Percentiles rank a stretch among this genome's conserved stretches.
Evolutionary conservation across 306 rosid species (phyloP).

Genomic region (Acacia confusa): DNA sequence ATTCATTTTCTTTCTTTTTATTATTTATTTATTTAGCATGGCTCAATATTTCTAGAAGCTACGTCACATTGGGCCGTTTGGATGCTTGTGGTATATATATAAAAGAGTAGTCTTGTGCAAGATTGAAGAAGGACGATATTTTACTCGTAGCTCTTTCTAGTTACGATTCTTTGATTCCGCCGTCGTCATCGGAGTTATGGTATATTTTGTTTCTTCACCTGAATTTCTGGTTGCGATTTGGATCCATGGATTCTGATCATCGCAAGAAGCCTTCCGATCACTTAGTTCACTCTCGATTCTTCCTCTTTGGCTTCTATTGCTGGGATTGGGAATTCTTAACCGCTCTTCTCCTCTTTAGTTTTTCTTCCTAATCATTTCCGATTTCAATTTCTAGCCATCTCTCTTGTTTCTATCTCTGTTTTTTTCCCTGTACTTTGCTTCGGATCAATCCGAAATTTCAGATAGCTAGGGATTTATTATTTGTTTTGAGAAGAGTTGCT

Average conservation of each 20-base stretch:
- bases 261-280: slow-evolving; percentile 36
- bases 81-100: slow-evolving; percentile 19
- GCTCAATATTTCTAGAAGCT: slow-evolving; percentile 61
- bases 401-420: not conserved
- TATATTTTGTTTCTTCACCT: slow-evolving; percentile 29
- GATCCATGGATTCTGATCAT: slow-evolving; percentile 63
- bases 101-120: slow-evolving; percentile 36
- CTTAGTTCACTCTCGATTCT: slow-evolving; percentile 53
- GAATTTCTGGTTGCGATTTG: slow-evolving; percentile 8
- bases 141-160: not conserved
- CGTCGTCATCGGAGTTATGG: slow-evolving; percentile 51
- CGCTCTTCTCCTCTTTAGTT: slow-evolving; percentile 87
- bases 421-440: not conserved
- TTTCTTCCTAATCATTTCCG: not conserved
- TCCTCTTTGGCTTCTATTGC: slow-evolving; percentile 83
- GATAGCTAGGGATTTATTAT: not conserved
- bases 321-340: slow-evolving; percentile 97
- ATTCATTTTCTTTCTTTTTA: too few species aligned
- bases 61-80: slow-evolving; percentile 32
- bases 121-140: slow-evolving; percentile 13
- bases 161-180: not conserved
- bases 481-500: not conserved
- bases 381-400: not conserved
- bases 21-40: too few species aligned
- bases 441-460: not conserved